These are phyloP conservation scores for Glycine tomentella DNA, from an alignment of 306 rosid species.

Conservation along the genomic window DNA sequence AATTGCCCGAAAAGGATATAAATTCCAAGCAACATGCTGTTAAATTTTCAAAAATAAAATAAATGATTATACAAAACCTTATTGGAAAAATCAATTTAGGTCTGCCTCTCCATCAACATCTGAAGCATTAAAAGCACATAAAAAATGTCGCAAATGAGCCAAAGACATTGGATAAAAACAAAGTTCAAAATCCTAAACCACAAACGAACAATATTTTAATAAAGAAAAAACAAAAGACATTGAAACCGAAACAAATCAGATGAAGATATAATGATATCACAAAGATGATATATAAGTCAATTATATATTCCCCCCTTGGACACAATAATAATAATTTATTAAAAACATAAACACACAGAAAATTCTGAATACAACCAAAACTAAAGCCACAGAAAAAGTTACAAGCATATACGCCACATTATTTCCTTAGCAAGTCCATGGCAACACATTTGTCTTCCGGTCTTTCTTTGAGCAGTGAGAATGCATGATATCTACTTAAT, in stretches of 20 bases:
- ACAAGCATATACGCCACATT: conserved; percentile 39
- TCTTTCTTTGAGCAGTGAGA: neutral
- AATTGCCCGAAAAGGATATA: conserved; percentile 20
- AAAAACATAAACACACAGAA: neutral
- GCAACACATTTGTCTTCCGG: neutral
- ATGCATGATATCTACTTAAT: neutral
- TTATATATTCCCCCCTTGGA: conserved; percentile 6
- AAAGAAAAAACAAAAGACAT: conserved; percentile 21
- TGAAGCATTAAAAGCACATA: neutral
- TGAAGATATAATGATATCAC: conserved; percentile 29
- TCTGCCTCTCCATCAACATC: conserved; percentile 22
- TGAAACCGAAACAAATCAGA: conserved; percentile 43
- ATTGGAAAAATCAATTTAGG: neutral
- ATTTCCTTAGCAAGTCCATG: conserved; percentile 9
- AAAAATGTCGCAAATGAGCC: conserved; percentile 27
- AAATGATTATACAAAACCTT: neutral
- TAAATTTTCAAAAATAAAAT: neutral
- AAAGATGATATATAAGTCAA: conserved; percentile 1
- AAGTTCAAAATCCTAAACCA: neutral
- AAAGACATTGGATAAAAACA: conserved; percentile 9
- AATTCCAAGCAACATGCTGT: too few species aligned
- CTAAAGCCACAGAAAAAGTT: conserved; percentile 43
- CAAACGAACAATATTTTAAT: conserved; percentile 12
- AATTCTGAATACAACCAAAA: conserved; percentile 33
- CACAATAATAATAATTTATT: conserved; percentile 5